Conservation (phyloP, 345 rosid species). For the Eucalyptus erythrocorys region DNA sequence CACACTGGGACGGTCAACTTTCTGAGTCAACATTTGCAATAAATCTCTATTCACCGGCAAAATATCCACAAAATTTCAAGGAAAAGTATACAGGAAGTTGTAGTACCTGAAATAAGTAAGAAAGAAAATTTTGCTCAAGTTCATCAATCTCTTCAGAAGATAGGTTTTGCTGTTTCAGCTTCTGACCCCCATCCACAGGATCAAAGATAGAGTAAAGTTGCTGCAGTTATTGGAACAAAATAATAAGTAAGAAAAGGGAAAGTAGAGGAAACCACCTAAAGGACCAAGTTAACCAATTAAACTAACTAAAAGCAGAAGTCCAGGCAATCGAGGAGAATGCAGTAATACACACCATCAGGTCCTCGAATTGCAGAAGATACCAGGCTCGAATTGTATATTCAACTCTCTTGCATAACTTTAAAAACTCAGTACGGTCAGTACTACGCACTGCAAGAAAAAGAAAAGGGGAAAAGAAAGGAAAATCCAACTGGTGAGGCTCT, state of each 20-base stretch:
- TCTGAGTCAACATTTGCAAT: background rate
- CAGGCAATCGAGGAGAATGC: background rate
- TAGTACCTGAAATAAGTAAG: constrained; percentile 76
- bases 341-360: constrained; percentile 54
- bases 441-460: constrained; percentile 37
- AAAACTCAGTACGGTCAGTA: constrained; percentile 61
- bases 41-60: background rate
- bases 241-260: background rate
- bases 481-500: background rate
- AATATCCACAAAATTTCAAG: background rate
- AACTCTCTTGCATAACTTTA: constrained; percentile 83
- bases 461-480: background rate
- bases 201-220: constrained; percentile 90
- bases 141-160: constrained; percentile 50
- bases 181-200: constrained; percentile 65
- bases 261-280: background rate
- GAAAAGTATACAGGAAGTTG: background rate
- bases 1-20: background rate
- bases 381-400: constrained; percentile 96
- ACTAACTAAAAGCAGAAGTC: background rate
- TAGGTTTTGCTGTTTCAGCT: constrained; percentile 68
- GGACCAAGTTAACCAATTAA: background rate
- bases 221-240: constrained; percentile 17
- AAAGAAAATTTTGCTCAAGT: constrained; percentile 85
- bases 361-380: constrained; percentile 92